Evolutionary conservation across 2,329 filamentous ascomycete genomes (phyloP), one percentile per base, ranked within the genome.

Genomic region (Cladophialophora chaetospira): DNA sequence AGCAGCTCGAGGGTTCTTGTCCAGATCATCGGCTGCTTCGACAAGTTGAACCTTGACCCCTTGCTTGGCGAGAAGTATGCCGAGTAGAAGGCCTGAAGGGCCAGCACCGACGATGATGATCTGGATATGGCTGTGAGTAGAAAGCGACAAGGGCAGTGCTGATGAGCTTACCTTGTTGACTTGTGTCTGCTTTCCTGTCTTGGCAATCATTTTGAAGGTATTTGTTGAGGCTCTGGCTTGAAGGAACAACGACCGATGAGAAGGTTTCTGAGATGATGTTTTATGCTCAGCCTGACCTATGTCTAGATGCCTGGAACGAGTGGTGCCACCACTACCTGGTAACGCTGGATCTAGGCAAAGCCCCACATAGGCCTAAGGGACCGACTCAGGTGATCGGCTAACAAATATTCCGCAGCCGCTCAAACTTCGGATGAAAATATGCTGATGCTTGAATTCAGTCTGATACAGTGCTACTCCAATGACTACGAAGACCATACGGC

Each of bases 1-100:
- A 5, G 83, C 82, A 13, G 84, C 84, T 29, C 84, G 81, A 0
- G 84, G 84, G 55, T 82, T 82, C 55, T 79, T 74, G 71, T 85
- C 82, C 43, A 86, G 74, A 52, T 78, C 72, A 23, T 75, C 67
- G 1, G 78, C 75, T 2, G 79, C 78, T 64, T 88, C 84, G 51
- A 87, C 72, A 10, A 72, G 31, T 15, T 68, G 64, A n/a, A 70
- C 69, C 36, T 66, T 55, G 43, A 70, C 64, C 3, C 70, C 69
- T 54, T 68, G 57, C 62, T 67, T 69, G n/a, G 68, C 65, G 17
- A 71, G 67, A 3, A 71, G 60, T 17, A 72, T 64, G 1, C 65
- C 59, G 2, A 72, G 66, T 3, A 70, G 55, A 4, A 71, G 62
- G 9, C 70, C 70, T 3, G 67, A 68, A 0, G 70, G 70, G 5